A percentile compares a stretch with the other conserved stretches of the same genome.
Conservation (phyloP, 176 grass and related monocot species). For the Thalia dealbata region DNA sequence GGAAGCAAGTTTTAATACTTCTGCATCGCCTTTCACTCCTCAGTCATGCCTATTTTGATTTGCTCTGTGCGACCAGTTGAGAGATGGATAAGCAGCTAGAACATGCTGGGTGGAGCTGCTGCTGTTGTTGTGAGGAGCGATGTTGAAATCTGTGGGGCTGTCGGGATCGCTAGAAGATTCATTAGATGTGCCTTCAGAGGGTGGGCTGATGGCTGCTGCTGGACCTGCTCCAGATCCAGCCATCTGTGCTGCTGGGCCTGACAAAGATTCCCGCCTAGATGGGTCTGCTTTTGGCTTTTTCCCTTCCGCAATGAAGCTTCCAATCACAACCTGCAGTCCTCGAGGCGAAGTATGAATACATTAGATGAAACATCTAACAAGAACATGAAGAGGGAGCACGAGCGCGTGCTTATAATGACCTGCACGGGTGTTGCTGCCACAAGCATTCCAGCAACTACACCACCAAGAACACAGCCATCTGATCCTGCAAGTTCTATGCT, state of each 20-base stretch:
- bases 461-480: conserved; percentile 84
- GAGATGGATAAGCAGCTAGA: conserved; percentile 42
- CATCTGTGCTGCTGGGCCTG: conserved; percentile 45
- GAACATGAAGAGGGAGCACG: background rate
- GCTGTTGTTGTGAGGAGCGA: conserved; percentile 21
- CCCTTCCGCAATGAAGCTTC: conserved; percentile 87
- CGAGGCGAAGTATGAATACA: background rate
- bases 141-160: conserved; percentile 48
- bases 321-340: conserved; percentile 82
- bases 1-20: background rate
- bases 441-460: conserved; percentile 93
- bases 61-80: conserved; percentile 54
- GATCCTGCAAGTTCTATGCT: conserved; percentile 89
- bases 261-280: conserved; percentile 50
- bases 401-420: conserved; percentile 18
- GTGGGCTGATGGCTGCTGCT: conserved; percentile 44
- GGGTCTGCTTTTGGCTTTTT: conserved; percentile 68
- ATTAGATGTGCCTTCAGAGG: conserved; percentile 61
- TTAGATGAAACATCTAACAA: background rate
- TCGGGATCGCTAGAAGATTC: conserved; percentile 55
- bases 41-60: conserved; percentile 66
- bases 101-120: conserved; percentile 48
- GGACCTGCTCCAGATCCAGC: conserved; percentile 39
- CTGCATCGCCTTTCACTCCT: conserved; percentile 79
- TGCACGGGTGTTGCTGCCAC: conserved; percentile 80